A percentile compares a stretch with the other conserved stretches of the same genome.
Conservation (phyloP, 2,329 filamentous ascomycete genomes). For the Lasiodiplodia hormozganensis region DNA sequence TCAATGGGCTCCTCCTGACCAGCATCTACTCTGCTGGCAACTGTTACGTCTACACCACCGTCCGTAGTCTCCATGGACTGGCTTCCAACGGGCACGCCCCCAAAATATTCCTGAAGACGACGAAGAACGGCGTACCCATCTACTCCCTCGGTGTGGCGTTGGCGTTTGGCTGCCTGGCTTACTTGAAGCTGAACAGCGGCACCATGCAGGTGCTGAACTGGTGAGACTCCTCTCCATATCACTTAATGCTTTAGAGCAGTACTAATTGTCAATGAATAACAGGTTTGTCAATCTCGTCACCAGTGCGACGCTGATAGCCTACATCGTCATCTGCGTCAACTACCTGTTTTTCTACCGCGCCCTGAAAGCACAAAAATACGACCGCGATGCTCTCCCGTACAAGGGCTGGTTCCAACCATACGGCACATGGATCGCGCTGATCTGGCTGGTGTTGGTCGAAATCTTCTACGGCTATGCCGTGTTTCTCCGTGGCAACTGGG, state of each 20-base stretch:
- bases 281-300: constrained; percentile 72
- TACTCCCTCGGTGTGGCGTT: constrained; percentile 74
- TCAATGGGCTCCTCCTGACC: constrained; percentile 79
- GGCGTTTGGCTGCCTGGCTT: constrained; percentile 72
- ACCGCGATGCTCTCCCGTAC: constrained; percentile 57
- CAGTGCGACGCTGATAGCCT: constrained; percentile 64
- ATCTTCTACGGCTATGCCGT: constrained; percentile 54
- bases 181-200: constrained; percentile 74
- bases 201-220: constrained; percentile 73
- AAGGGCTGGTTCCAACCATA: constrained; percentile 49
- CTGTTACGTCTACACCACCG: constrained; percentile 39
- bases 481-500: constrained; percentile 51
- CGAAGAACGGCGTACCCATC: constrained; percentile 70
- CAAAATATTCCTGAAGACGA: constrained; percentile 64
- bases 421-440: constrained; percentile 38
- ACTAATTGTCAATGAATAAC: neutral
- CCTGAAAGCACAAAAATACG: constrained; percentile 56
- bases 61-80: constrained; percentile 54
- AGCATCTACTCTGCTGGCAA: constrained; percentile 76
- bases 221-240: constrained; percentile 37
- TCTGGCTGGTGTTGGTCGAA: constrained; percentile 35
- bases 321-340: constrained; percentile 61
- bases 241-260: too few relatives aligned
- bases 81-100: constrained; percentile 61
- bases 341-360: constrained; percentile 66